Base-by-base conservation (phyloP, 495 filamentous ascomycete species). In the Aspergillus indologenus region DNA sequence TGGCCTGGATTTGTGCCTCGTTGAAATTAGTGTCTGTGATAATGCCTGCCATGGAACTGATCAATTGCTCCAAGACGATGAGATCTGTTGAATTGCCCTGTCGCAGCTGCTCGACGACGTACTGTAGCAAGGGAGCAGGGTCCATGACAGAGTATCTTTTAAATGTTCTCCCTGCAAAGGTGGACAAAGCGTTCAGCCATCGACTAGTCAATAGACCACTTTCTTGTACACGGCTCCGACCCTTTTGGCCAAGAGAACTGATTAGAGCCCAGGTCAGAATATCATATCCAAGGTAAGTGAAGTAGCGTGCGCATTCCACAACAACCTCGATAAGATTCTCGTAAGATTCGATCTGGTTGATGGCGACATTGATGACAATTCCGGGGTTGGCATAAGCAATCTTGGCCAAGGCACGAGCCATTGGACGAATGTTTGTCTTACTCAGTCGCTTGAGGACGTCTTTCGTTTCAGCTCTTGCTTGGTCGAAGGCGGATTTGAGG, bases 261-360 rank as follows among this genome's bases (percentile, higher is more conserved):
- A 96, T 79, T n/a, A 95, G 79, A 43, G 85, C 84, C 89, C 92
- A 96, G 29, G 90, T 89, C 54, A 97, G 80, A 44, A 97, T 89
- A 68, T 99, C 95, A 66, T 96, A 96, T 1, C 87, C 93, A 24
- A 98, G 81, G 54, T 89, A 85, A 1, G 93, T 96, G 66, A 97
- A 96, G 65, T 96, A 96, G 61, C 89, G 87, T 29, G 89, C 91
- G 65, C 91, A 96, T 68, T 96, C 90, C 26, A 97, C 91, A 52
- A 99, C 88, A 9, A 88, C 88, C 57, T 96, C 90, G 57, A 93
- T 92, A 34, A 98, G 81, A 66, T 97, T 97, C 66, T 88, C 88
- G 70, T 98, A 97, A 0, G 86, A 83, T 71, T 97, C 91, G 47
- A 96, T 91, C 65, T 96, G 91, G 31, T 80, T 82, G 55, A 98